These are phyloP conservation scores for Pyrus betulifolia DNA, from an alignment of 306 rosid species.

Conservation along the genomic window DNA sequence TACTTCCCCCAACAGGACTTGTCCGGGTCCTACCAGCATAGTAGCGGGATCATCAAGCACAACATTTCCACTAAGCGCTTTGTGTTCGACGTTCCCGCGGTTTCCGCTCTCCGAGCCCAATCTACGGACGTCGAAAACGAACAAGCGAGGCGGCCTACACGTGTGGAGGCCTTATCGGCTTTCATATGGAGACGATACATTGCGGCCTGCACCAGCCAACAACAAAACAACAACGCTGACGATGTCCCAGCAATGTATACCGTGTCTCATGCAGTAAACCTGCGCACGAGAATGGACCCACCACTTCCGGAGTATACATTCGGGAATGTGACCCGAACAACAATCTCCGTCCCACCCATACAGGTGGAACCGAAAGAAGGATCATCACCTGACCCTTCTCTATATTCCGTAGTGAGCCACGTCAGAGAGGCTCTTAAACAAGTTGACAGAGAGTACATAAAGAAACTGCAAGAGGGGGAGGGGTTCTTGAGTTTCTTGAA, in stretches of 20 bases:
- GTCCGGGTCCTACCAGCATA: not conserved
- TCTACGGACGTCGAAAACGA: not conserved
- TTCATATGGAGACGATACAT: conserved; percentile 30
- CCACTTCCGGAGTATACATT: conserved; percentile 24
- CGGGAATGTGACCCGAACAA: conserved; percentile 16
- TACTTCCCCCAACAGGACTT: conserved; percentile 25
- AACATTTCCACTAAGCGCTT: conserved; percentile 17
- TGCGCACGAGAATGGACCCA: conserved; percentile 31
- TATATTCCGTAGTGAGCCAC: not conserved
- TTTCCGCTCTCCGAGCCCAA: conserved; percentile 7
- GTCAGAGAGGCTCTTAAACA: conserved; percentile 12
- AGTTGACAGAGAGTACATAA: conserved; percentile 3
- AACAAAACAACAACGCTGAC: not conserved
- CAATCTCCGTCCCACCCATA: not conserved
- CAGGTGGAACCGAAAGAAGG: not conserved
- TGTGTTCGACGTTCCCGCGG: conserved; percentile 3
- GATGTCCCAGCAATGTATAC: not conserved
- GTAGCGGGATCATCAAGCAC: not conserved
- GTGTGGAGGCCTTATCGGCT: conserved; percentile 38
- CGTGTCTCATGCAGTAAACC: conserved; percentile 20
- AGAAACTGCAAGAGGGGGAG: not conserved
- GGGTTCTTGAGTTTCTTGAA: not conserved
- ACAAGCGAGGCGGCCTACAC: conserved; percentile 11
- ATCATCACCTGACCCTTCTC: not conserved
- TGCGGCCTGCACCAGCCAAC: conserved; percentile 1